Percentiles rank a stretch among this genome's conserved stretches.
Evolutionary conservation across 1,284 basidiomycete species (phyloP).

Genomic region (Puccinia hordei): DNA sequence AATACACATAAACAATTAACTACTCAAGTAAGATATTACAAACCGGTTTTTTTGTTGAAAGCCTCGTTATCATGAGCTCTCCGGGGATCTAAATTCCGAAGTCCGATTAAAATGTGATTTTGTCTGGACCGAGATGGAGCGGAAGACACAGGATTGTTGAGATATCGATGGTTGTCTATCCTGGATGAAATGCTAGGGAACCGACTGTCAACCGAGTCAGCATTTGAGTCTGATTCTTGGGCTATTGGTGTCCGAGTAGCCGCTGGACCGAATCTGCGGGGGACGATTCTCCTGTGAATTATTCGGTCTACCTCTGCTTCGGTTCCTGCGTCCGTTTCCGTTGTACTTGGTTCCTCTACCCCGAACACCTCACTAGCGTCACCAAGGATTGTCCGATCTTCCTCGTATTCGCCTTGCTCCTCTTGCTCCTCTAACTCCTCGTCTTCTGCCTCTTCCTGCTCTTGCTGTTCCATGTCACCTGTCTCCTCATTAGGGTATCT

Average conservation of each 20-base stretch:
- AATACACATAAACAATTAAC: neutral
- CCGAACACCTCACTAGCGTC: slow-evolving; percentile 31
- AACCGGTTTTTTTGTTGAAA: neutral
- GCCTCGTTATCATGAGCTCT: neutral
- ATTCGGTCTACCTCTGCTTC: slow-evolving; percentile 21
- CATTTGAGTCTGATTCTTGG: neutral
- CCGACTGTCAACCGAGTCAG: neutral
- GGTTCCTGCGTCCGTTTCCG: slow-evolving; percentile 8
- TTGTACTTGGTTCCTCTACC: slow-evolving; percentile 11
- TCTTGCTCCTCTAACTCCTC: neutral
- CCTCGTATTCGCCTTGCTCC: slow-evolving; percentile 19
- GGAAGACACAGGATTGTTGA: neutral
- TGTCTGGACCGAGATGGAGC: neutral
- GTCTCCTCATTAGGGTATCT: neutral
- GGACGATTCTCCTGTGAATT: neutral
- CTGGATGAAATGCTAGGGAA: neutral
- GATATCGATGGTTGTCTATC: too few relatives aligned
- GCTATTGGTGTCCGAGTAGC: neutral
- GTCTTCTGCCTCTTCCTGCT: slow-evolving; percentile 8
- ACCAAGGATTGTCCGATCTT: slow-evolving; percentile 37
- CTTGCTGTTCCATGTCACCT: neutral
- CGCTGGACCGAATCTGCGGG: neutral
- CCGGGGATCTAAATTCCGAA: neutral
- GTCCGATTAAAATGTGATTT: slow-evolving; percentile 9
- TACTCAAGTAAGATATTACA: neutral